phyloP scores from a whole-genome alignment of 2,329 filamentous ascomycete species.

The Huntiella savannae region DNA sequence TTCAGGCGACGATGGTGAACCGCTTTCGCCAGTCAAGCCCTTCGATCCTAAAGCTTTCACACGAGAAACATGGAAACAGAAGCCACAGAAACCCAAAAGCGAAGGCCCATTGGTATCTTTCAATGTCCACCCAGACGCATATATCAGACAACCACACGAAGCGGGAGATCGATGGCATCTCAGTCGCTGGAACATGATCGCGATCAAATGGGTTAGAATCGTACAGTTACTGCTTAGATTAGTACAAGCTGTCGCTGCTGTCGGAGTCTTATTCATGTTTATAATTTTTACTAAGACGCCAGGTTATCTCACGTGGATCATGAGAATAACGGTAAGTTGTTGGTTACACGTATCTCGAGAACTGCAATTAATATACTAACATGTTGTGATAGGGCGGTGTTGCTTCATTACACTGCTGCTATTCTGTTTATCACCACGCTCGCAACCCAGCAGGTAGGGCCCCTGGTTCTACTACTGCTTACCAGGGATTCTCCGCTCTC shows the following conservation, averaged over 20 bases:
- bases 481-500: slow-evolving; percentile 65
- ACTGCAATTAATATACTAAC: background rate
- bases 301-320: slow-evolving; percentile 50
- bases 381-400: slow-evolving; percentile 44
- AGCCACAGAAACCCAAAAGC: slow-evolving; percentile 41
- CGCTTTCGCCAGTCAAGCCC: slow-evolving; percentile 26
- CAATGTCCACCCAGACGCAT: slow-evolving; percentile 72
- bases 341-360: slow-evolving; percentile 9
- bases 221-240: slow-evolving; percentile 50
- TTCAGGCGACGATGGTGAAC: slow-evolving; percentile 5
- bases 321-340: slow-evolving; percentile 50
- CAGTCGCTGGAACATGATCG: slow-evolving; percentile 47
- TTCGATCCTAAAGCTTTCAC: slow-evolving; percentile 82
- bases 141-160: slow-evolving; percentile 43
- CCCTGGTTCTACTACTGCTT: slow-evolving; percentile 66
- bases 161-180: slow-evolving; percentile 38
- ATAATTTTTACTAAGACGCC: slow-evolving; percentile 56
- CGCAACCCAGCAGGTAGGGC: slow-evolving; percentile 52
- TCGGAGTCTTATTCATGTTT: slow-evolving; percentile 54
- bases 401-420: slow-evolving; percentile 50
- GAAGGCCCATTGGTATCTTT: slow-evolving; percentile 64
- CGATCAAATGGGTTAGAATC: slow-evolving; percentile 49
- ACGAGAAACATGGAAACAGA: slow-evolving; percentile 53
- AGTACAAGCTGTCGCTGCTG: slow-evolving; percentile 46
- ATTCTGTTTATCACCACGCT: slow-evolving; percentile 64